These are phyloP conservation scores for Fraxinus pennsylvanica DNA, from an alignment of 257 asterid genomes.

Conservation along the genomic window DNA sequence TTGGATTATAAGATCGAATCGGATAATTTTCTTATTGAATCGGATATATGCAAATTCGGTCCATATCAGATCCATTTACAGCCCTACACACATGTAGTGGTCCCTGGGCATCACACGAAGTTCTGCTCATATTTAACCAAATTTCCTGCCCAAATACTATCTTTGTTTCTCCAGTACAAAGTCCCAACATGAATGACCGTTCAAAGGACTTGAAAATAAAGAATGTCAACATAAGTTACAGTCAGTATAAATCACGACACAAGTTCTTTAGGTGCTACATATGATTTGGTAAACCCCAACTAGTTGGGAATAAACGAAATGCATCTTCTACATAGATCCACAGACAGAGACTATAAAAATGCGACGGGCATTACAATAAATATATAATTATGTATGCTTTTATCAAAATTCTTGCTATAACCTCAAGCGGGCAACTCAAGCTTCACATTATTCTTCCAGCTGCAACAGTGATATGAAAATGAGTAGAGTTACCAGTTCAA, in stretches of 20 bases:
- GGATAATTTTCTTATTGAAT: too few species aligned
- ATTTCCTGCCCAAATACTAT: not conserved
- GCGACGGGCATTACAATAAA: not conserved
- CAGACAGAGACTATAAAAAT: not conserved
- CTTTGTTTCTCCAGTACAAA: not conserved
- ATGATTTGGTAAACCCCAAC: not conserved
- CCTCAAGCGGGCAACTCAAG: conserved; percentile 75
- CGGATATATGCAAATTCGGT: too few species aligned
- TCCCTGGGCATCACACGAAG: not conserved
- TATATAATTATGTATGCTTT: conserved; percentile 6
- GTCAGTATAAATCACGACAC: not conserved
- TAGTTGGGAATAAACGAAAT: not conserved
- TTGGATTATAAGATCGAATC: too few species aligned
- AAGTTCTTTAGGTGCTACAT: not conserved
- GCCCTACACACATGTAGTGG: not conserved
- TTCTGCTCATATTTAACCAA: not conserved
- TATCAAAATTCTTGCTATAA: conserved; percentile 15
- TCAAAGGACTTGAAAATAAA: not conserved
- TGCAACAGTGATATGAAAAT: conserved; percentile 31
- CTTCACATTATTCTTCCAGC: conserved; percentile 76
- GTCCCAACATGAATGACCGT: not conserved
- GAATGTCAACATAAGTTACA: not conserved
- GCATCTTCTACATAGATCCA: not conserved
- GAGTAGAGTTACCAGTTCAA: not conserved
- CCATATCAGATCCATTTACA: too few species aligned